Evolutionary conservation across 2,329 filamentous ascomycete genomes (phyloP), one percentile per base, ranked within the genome.

Genomic region (Catunica adiposa): DNA sequence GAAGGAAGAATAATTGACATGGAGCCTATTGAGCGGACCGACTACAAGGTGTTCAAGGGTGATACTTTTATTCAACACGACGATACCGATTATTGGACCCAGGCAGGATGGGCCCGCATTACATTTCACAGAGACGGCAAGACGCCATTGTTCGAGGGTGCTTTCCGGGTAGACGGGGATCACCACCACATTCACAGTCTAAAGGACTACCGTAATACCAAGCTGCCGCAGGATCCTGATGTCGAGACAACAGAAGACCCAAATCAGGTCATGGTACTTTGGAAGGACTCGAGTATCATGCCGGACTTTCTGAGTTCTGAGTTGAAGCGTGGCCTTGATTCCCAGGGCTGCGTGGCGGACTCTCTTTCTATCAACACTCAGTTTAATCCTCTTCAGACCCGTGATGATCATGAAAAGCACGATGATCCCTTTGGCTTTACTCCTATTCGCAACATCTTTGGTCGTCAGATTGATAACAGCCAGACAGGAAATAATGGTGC

Each of bases 91-190:
- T 77, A 80, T 61, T 97, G 89, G 87, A 80, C 80, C 56, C 80
- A 83, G 61, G 84, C 83, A 15, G 92, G 92, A 47, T 96, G 87
- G 86, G 87, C 90, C 46, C 78, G 92, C 57, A 80, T 97, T 59
- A 80, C 82, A 51, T 73, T 98, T 9, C 77, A 80, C 62, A 74
- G 75, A 60, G 92, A 98, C 69, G 92, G 92, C 1, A 68, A 73
- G 44, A 66, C 77, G 15, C 92, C 92, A 22, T 68, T 95, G 29
- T 98, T 98, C 62, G 87, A 96, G 67, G 92, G 92, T 54, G 84
- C 84, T 2, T 96, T 97, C 66, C 82, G 83, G 34, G 70, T 97
- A 38, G 72, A 85, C 63, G 80, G 84, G 56, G 81, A 95, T 64
- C 81, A 89, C 62, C 89, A 98, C 68, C 88, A 97, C 66, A 74